Conservation (phyloP, 495 filamentous ascomycete species). For the Annulohypoxylon nitens region DNA sequence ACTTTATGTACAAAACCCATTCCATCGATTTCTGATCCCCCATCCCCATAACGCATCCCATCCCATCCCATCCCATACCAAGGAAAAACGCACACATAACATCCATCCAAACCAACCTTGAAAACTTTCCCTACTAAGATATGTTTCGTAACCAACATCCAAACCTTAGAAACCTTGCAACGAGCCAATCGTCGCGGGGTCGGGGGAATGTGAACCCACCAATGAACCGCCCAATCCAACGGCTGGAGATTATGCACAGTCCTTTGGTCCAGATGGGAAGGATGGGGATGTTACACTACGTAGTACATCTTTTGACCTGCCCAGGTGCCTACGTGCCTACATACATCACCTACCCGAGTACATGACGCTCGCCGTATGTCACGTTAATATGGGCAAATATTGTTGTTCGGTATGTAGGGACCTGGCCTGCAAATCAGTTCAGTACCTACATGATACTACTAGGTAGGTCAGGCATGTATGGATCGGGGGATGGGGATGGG, state of each 20-base stretch:
- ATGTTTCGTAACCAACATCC: slow-evolving; percentile 33
- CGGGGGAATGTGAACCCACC: slow-evolving; percentile 4
- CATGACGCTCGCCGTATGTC: not conserved
- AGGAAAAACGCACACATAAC: not conserved
- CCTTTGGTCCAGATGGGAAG: slow-evolving; percentile 12
- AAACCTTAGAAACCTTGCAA: not conserved
- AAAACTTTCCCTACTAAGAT: too few relatives aligned
- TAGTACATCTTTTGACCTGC: not conserved
- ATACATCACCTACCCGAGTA: not conserved
- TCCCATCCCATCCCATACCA: not conserved
- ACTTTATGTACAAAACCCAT: not conserved
- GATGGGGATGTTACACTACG: slow-evolving; percentile 11
- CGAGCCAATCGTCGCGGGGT: not conserved
- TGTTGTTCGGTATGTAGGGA: too few relatives aligned
- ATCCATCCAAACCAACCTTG: not conserved
- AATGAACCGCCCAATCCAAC: not conserved
- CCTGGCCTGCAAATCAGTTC: too few relatives aligned
- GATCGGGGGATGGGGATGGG: not conserved
- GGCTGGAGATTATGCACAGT: slow-evolving; percentile 33
- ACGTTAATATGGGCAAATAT: too few relatives aligned
- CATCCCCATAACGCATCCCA: not conserved
- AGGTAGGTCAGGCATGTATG: not conserved
- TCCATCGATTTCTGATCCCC: not conserved
- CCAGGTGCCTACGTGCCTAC: too few relatives aligned
- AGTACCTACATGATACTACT: not conserved